Base-by-base conservation (phyloP, 1,284 basidiomycete genomes). In the Naganishia sp. region DNA sequence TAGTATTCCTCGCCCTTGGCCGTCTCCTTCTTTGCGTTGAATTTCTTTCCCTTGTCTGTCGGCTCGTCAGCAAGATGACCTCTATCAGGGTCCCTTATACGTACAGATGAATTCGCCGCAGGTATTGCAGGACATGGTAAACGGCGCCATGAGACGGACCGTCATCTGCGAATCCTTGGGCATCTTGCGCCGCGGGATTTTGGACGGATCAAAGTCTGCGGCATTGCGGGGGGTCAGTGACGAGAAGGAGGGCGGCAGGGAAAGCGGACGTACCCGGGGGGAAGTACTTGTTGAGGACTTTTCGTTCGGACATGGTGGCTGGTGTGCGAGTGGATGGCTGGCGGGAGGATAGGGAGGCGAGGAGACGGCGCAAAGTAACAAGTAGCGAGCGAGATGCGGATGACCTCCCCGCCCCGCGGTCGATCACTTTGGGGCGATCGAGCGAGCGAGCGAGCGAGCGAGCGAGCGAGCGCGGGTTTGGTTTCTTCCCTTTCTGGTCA, bases 1-100 rank as follows among this genome's bases (percentile, higher is more conserved):
- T 92, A 93, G 76, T 99, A 99, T 72, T 95, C 92, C 77, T 99
- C 94, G 0, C 92, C 93, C 7, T 92, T 88, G 17, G 96, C 96
- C 0, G 94, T 96, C 83, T 99, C 96, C 77, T 99, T 99, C 58
- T 95, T 85, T 2, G 96, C 96, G 73, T 99, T 99, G 84, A 99
- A 99, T 81, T 99, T 99, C 82, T 98, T 98, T 52, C 95, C 96
- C 77, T 97, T 84, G 74, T 84, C 83, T 79, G 60, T 9, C 7
- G 4, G 13, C 3, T 2, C 35, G 6, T 7, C 0, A 5, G 42
- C 10, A 51, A 41, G 53, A 35, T 23, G 46, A n/a, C n/a, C n/a
- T n/a, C n/a, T n/a, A n/a, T n/a, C n/a, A n/a, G n/a, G n/a, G n/a
- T n/a, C n/a, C n/a, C n/a, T n/a, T n/a, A n/a, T n/a, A n/a, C 78